Conservation (phyloP, 2,329 filamentous ascomycete species). For the Podosphaera xanthii region DNA sequence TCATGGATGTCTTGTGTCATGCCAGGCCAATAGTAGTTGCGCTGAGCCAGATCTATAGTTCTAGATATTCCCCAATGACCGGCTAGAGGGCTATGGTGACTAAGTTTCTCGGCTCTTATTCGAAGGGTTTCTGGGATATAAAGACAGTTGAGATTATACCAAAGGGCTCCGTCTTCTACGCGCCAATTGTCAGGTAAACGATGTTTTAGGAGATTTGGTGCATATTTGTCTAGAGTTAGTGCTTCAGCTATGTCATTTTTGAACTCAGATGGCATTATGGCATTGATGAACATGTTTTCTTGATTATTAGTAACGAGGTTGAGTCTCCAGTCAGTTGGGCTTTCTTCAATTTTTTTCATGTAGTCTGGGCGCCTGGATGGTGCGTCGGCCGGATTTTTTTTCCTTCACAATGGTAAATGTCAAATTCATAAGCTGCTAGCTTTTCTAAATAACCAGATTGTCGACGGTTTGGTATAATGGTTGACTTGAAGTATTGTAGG, state of each 20-base stretch:
- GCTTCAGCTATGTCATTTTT: not conserved
- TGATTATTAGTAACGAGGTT: not conserved
- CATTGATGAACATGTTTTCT: not conserved
- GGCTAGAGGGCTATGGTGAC: not conserved
- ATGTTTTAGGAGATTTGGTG: not conserved
- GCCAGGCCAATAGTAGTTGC: not conserved
- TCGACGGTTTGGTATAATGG: not conserved
- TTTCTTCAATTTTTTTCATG: not conserved
- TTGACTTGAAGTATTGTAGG: not conserved
- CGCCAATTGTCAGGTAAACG: not conserved
- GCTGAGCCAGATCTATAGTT: not conserved
- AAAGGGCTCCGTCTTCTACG: not conserved
- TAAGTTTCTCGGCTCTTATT: constrained; percentile 1
- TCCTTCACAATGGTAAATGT: not conserved
- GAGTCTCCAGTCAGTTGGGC: not conserved
- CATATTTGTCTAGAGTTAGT: not conserved
- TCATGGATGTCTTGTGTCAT: not conserved
- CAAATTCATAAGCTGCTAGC: not conserved
- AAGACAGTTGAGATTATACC: not conserved
- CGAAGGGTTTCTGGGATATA: not conserved
- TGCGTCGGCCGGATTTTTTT: not conserved
- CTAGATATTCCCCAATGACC: not conserved
- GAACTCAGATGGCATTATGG: not conserved
- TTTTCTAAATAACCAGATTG: not conserved
- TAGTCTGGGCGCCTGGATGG: not conserved